Conservation (phyloP, 331 rosid genomes). For the Arachis monticola region DNA sequence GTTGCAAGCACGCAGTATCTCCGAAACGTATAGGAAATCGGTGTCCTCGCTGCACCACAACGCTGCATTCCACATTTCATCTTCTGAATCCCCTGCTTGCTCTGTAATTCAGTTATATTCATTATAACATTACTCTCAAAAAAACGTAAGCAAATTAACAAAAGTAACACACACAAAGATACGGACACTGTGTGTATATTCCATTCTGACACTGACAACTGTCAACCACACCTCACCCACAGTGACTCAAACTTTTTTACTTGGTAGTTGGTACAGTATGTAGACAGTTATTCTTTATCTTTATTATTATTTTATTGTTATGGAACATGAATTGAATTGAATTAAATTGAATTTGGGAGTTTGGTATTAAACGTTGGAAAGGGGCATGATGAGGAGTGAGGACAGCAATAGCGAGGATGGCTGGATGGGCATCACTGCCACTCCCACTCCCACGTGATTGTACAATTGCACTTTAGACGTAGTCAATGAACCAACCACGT, state of each 20-base stretch:
- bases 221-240: background rate
- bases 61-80: constrained; percentile 62
- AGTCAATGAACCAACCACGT: constrained; percentile 24
- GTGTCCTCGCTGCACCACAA: constrained; percentile 53
- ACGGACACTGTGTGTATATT: constrained; percentile 9
- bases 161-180: background rate
- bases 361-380: background rate
- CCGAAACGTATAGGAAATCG: constrained; percentile 70
- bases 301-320: background rate
- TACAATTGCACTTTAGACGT: background rate
- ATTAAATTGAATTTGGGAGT: background rate
- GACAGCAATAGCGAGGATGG: background rate
- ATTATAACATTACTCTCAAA: background rate
- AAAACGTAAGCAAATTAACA: background rate
- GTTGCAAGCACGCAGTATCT: constrained; percentile 66
- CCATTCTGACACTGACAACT: background rate
- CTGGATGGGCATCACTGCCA: background rate
- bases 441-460: constrained; percentile 12
- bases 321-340: background rate
- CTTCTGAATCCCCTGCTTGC: constrained; percentile 51
- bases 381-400: background rate
- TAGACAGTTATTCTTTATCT: background rate
- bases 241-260: background rate
- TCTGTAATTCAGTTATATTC: constrained; percentile 24
- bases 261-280: background rate